Conservation (phyloP, 2,329 filamentous ascomycete genomes). For the Fusarium sp. region DNA sequence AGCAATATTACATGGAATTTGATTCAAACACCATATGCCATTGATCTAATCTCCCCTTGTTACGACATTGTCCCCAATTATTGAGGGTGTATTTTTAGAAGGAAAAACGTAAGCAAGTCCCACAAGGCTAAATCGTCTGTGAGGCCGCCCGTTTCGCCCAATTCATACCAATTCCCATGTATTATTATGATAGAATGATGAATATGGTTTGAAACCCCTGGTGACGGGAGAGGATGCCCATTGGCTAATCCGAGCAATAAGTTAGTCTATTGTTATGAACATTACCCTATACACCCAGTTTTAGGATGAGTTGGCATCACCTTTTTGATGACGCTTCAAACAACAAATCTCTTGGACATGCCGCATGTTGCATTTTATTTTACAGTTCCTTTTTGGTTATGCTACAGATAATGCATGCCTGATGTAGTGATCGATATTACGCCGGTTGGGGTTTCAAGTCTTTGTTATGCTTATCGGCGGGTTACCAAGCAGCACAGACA, state of each 20-base stretch:
- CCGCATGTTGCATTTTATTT: too few species aligned
- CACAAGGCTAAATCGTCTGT: conserved; percentile 2
- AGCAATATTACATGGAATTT: conserved; percentile 15
- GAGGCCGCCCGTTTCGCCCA: conserved; percentile 40
- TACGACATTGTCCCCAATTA: not conserved
- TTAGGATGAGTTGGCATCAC: too few species aligned
- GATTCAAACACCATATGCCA: not conserved
- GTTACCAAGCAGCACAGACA: not conserved
- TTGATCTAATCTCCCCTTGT: not conserved
- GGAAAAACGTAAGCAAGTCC: not conserved
- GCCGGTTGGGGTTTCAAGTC: too few species aligned
- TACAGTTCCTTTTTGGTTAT: too few species aligned
- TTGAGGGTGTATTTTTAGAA: not conserved
- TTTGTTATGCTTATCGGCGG: too few species aligned
- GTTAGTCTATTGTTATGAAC: not conserved
- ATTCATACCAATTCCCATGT: conserved; percentile 17
- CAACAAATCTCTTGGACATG: too few species aligned
- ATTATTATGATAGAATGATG: not conserved
- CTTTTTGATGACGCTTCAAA: too few species aligned
- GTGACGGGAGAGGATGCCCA: conserved; percentile 13
- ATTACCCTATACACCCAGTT: conserved; percentile 11
- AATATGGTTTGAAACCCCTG: conserved; percentile 18
- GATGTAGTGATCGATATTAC: too few species aligned
- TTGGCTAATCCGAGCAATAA: not conserved
- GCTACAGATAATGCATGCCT: too few species aligned